Evolutionary conservation across 1,284 basidiomycete species (phyloP).

Genomic region (Fomitopsis schrenkii): DNA sequence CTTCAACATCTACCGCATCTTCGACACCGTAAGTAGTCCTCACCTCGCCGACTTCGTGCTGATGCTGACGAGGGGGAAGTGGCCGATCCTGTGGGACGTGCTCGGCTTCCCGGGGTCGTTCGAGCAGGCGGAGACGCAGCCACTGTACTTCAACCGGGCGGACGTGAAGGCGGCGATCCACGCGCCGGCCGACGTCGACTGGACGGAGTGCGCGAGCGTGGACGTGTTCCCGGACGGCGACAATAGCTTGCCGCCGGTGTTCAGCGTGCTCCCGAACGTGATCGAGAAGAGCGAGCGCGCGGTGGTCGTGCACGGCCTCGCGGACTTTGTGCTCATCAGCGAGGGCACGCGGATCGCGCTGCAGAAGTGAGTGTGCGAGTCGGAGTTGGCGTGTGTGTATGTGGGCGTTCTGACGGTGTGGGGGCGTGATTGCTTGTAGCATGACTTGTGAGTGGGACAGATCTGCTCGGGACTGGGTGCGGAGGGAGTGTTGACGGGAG

Average conservation of each 20-base stretch:
- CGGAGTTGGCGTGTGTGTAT: neutral
- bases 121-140: conserved; percentile 37
- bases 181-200: conserved; percentile 56
- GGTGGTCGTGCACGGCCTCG: conserved; percentile 70
- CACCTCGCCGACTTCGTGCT: conserved; percentile 13
- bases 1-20: conserved; percentile 73
- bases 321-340: conserved; percentile 67
- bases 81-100: conserved; percentile 67
- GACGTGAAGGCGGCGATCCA: conserved; percentile 76
- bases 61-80: conserved; percentile 19
- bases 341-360: conserved; percentile 45
- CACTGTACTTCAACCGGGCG: conserved; percentile 60
- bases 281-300: conserved; percentile 71
- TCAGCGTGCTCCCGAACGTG: conserved; percentile 65
- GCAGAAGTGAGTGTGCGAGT: conserved; percentile 21
- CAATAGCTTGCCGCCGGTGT: conserved; percentile 52
- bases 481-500: neutral
- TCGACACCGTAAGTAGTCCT: conserved; percentile 45
- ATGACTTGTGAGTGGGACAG: conserved; percentile 58
- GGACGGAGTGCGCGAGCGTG: conserved; percentile 59
- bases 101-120: conserved; percentile 77
- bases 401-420: neutral
- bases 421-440: conserved; percentile 30
- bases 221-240: conserved; percentile 62
- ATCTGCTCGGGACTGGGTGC: conserved; percentile 14